Conservation (phyloP, 805 yeast species). For the Geotrichum ghanense region DNA sequence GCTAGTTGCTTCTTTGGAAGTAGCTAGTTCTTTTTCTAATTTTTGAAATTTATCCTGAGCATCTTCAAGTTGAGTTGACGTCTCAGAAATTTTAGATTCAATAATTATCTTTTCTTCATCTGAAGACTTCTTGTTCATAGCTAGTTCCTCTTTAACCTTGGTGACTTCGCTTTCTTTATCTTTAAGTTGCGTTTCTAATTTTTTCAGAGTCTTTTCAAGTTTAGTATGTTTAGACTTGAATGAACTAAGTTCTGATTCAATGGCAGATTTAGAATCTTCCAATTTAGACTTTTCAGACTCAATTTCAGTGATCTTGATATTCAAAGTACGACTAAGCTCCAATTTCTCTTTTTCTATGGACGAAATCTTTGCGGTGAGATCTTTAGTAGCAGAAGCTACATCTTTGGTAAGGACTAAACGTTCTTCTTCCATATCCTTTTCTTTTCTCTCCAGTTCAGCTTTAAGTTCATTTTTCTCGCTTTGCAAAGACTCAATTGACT, state of each 20-base stretch:
- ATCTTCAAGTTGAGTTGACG: background rate
- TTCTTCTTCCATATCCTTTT: conserved; percentile 6
- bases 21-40: no score
- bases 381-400: background rate
- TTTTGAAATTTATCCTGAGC: background rate
- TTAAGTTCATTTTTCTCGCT: background rate
- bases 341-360: conserved; percentile 10
- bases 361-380: conserved; percentile 1
- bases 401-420: conserved; percentile 3
- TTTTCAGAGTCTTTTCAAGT: conserved; percentile 6
- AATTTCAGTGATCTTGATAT: conserved; percentile 31
- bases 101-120: conserved; percentile 1
- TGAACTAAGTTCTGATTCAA: conserved; percentile 4
- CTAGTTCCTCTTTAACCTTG: conserved; percentile 4
- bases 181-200: conserved; percentile 9
- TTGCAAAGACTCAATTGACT: background rate
- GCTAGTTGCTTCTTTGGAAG: no score
- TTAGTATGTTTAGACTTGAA: conserved; percentile 5
- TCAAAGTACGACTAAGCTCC: conserved; percentile 13
- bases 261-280: conserved; percentile 3
- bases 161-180: conserved; percentile 4
- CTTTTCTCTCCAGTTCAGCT: conserved; percentile 1
- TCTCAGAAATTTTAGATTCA: conserved; percentile 3
- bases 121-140: background rate
- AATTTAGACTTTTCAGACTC: conserved; percentile 27